These are phyloP conservation scores for Meyerozyma elateridarum DNA, from an alignment of 1,139 yeast species.

Conservation along the genomic window DNA sequence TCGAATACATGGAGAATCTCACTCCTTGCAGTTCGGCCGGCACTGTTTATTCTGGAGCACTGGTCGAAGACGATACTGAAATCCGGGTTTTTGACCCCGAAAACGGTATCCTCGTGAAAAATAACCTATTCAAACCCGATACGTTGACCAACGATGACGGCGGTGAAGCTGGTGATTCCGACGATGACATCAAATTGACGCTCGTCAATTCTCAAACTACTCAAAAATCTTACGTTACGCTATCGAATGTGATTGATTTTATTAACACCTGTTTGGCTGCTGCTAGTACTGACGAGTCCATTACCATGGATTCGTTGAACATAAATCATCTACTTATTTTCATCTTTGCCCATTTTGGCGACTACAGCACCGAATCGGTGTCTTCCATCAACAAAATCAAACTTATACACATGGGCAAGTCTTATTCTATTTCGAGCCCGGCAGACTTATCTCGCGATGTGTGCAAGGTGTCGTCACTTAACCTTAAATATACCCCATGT, in stretches of 20 bases:
- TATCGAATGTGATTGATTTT: constrained; percentile 6
- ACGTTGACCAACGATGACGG: constrained; percentile 7
- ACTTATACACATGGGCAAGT: constrained; percentile 18
- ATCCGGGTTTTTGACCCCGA: constrained; percentile 10
- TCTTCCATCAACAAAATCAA: constrained; percentile 13
- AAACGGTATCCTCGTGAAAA: constrained; percentile 5
- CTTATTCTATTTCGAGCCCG: constrained; percentile 11
- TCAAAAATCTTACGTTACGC: constrained; percentile 6
- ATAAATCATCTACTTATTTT: constrained; percentile 19
- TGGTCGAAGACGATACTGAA: constrained; percentile 6
- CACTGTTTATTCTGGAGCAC: not conserved
- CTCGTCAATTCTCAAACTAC: constrained; percentile 9
- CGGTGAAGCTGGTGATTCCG: constrained; percentile 10
- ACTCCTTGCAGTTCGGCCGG: constrained; percentile 18
- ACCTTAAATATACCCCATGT: constrained; percentile 1
- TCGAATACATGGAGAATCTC: constrained; percentile 11
- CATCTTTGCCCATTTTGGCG: constrained; percentile 10
- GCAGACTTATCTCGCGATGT: constrained; percentile 8
- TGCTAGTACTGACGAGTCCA: not conserved
- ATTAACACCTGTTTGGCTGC: constrained; percentile 5
- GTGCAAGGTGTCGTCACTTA: not conserved
- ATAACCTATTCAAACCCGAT: constrained; percentile 1
- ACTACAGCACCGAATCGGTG: constrained; percentile 8
- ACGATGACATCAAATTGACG: constrained; percentile 8
- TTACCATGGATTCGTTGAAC: constrained; percentile 10